Conservation (phyloP, 768 basidiomycete genomes). For the Candolleomyces efflorescens region DNA sequence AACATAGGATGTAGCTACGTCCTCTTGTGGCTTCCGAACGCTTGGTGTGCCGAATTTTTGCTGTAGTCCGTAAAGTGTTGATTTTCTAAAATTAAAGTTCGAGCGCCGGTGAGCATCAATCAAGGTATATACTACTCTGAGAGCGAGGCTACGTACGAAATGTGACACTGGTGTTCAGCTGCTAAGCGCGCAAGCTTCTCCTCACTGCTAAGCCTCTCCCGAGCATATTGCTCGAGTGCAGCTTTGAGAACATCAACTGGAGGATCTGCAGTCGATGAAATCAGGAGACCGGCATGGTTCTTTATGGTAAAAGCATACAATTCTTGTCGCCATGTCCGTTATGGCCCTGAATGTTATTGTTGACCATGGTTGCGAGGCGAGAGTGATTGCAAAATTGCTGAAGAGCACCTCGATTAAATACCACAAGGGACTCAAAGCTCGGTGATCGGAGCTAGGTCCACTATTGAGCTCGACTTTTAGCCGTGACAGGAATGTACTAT, state of each 20-base stretch:
- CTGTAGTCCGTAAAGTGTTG: neutral
- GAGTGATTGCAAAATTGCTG: too few relatives aligned
- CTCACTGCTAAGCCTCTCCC: neutral
- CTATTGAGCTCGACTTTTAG: too few relatives aligned
- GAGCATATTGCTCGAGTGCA: neutral
- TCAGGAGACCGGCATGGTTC: neutral
- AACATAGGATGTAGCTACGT: neutral
- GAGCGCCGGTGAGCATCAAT: too few relatives aligned
- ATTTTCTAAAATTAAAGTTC: neutral
- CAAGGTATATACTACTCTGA: too few relatives aligned
- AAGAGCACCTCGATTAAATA: too few relatives aligned
- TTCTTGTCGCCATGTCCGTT: conserved; percentile 1
- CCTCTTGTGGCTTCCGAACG: neutral
- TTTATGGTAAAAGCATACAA: neutral
- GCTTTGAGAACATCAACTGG: neutral
- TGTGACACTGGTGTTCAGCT: too few relatives aligned
- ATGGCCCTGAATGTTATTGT: too few relatives aligned
- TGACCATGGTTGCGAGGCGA: too few relatives aligned
- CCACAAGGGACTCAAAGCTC: too few relatives aligned
- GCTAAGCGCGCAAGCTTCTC: neutral
- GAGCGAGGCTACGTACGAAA: too few relatives aligned
- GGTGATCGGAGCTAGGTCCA: too few relatives aligned
- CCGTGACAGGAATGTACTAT: too few relatives aligned
- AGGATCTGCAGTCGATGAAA: neutral
- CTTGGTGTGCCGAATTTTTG: neutral